Percentiles rank a stretch among this genome's conserved stretches.
These are phyloP conservation scores for Tricholoma furcatifolium DNA, from an alignment of 768 basidiomycete species.

Conservation along the genomic window DNA sequence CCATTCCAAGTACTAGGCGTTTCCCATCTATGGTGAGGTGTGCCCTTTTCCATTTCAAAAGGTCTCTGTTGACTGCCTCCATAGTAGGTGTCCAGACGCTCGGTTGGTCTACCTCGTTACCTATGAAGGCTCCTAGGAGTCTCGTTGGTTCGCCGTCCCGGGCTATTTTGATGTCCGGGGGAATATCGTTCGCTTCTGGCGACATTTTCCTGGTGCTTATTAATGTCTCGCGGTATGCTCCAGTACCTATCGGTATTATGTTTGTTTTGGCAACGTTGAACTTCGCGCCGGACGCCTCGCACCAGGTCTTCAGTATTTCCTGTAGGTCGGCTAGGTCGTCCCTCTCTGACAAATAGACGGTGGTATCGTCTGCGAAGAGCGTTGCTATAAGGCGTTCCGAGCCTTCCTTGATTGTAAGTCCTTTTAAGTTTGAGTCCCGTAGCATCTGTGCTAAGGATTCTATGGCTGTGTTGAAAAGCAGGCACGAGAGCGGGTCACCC, in stretches of 20 bases:
- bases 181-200: too few relatives aligned
- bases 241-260: constrained; percentile 31
- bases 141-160: constrained; percentile 25
- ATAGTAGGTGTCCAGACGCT: constrained; percentile 24
- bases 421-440: constrained; percentile 25
- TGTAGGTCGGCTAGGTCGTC: constrained; percentile 27
- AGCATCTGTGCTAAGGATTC: constrained; percentile 22
- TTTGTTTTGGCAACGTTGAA: constrained; percentile 43
- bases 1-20: constrained; percentile 22
- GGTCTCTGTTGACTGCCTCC: constrained; percentile 21
- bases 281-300: constrained; percentile 34
- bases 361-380: constrained; percentile 44
- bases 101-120: constrained; percentile 23
- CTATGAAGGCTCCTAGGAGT: constrained; percentile 30
- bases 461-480: too few relatives aligned
- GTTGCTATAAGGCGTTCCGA: constrained; percentile 13
- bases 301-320: constrained; percentile 35
- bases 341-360: constrained; percentile 26
- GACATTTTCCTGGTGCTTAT: constrained; percentile 7
- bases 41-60: constrained; percentile 21
- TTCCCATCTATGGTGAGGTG: too few relatives aligned
- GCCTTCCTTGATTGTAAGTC: constrained; percentile 21
- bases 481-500: constrained; percentile 10
- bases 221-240: constrained; percentile 16
- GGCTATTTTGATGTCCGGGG: constrained; percentile 23